These are phyloP conservation scores for Diospyros kaki DNA, from an alignment of 148 eudicot genomes.

Conservation along the genomic window DNA sequence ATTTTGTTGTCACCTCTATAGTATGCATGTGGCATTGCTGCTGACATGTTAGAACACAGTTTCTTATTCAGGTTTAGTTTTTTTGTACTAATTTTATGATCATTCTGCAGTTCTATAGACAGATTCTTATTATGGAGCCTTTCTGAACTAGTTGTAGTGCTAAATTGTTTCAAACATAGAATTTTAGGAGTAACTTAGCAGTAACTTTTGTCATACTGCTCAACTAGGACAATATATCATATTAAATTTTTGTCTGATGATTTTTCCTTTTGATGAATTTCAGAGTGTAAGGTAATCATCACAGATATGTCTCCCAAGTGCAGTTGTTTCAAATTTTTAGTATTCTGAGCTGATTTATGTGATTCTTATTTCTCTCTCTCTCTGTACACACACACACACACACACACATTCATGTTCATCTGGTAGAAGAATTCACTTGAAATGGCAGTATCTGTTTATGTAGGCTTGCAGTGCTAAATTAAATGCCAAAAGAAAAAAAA, in stretches of 20 bases:
- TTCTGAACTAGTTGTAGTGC: not conserved
- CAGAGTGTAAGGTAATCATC: not conserved
- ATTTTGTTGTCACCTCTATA: not conserved
- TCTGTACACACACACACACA: no score
- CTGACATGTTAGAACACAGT: not conserved
- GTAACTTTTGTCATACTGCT: not conserved
- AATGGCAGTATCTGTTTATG: not conserved
- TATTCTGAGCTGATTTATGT: not conserved
- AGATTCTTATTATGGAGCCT: no score
- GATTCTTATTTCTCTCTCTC: not conserved
- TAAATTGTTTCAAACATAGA: not conserved
- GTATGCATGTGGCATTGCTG: not conserved
- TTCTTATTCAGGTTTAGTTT: slow-evolving; percentile 3
- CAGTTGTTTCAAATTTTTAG: not conserved
- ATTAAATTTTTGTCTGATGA: slow-evolving; percentile 1
- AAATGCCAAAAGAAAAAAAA: not conserved
- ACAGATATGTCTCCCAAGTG: not conserved
- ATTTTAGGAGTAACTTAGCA: not conserved
- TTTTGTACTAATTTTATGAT: not conserved
- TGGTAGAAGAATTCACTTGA: not conserved
- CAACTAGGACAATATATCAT: not conserved
- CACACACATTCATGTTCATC: not conserved
- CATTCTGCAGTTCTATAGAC: not conserved
- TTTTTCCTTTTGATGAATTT: not conserved
- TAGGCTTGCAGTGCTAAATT: not conserved